Evolutionary conservation across 2,329 filamentous ascomycete species (phyloP), one percentile per base, ranked within the genome.

Genomic region (Alternaria rosae): DNA sequence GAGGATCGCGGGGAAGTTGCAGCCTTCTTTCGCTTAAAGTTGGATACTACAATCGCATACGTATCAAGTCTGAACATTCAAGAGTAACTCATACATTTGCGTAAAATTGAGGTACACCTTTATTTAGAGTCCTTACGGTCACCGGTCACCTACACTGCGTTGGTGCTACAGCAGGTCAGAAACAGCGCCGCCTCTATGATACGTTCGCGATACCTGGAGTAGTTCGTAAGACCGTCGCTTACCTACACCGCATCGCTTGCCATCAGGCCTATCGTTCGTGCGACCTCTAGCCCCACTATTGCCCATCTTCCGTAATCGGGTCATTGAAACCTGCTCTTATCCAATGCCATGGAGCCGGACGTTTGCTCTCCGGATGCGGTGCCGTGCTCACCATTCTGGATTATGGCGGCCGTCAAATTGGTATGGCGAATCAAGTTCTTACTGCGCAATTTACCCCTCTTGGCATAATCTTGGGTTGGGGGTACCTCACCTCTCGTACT

Each of bases 1-100:
- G 59, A 76, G 82, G 62, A 70, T 76, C 25, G 70, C 76, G 38
- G 79, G 78, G 26, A 79, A 72, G 55, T 61, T 81, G 12, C 73
- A 70, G 32, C 79, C 79, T 1, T 67, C 51, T 5, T 80, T 80
- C 56, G 66, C 74, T 26, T 73, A 61, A 15, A 15, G 8, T 9
- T 25, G 15, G n/a, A 23, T 23, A 11, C 13, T n/a, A n/a, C 21
- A 12, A 8, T 45, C 20, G 6, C 9, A 20, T 8, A 41, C 11
- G 9, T 10, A n/a, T 28, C 10, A 9, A 17, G 10, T 10, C 15
- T 6, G 12, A 13, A 10, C 20, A 17, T 35, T 51, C 10, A 8
- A 21, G 32, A 38, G 47, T 20, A 6, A 17, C 28, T n/a, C 3
- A 2, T 13, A n/a, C n/a, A n/a, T n/a, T n/a, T n/a, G n/a, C n/a